phyloP scores from a whole-genome alignment of 73 alveolate species.

The Paramecium primaurelia region DNA sequence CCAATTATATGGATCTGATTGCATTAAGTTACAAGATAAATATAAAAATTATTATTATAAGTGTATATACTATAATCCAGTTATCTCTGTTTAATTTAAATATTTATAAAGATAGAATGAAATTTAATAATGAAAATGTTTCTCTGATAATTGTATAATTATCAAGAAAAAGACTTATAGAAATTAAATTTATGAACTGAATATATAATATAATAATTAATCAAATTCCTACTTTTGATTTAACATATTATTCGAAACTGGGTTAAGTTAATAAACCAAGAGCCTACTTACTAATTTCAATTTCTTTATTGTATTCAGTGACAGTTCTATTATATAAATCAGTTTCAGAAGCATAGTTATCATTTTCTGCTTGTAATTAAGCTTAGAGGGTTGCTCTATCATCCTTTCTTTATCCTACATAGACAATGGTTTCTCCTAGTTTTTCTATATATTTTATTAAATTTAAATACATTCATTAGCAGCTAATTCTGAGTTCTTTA shows the following conservation, averaged over 20 bases:
- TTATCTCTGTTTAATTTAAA: neutral
- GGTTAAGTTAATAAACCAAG: neutral
- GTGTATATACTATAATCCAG: neutral
- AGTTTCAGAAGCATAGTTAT: slow-evolving; percentile 37
- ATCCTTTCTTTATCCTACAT: neutral
- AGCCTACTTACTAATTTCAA: neutral
- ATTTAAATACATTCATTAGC: slow-evolving; percentile 27
- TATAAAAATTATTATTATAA: neutral
- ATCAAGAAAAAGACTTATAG: neutral
- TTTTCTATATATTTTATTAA: neutral
- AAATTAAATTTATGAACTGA: neutral
- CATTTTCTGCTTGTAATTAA: slow-evolving; percentile 43
- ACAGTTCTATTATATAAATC: slow-evolving; percentile 21
- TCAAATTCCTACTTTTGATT: slow-evolving; percentile 41
- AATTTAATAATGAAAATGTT: no score
- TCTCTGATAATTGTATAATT: neutral
- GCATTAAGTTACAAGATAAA: slow-evolving; percentile 11
- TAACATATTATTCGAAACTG: slow-evolving; percentile 33
- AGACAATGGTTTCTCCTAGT: neutral
- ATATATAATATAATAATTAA: neutral
- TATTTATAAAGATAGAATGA: no score
- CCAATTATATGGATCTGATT: slow-evolving; percentile 67
- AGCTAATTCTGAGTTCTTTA: slow-evolving; percentile 28
- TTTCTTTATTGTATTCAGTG: slow-evolving; percentile 19
- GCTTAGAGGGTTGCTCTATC: neutral